These are phyloP conservation scores for Linum trigynum DNA, from an alignment of 345 rosid genomes.

Conservation along the genomic window DNA sequence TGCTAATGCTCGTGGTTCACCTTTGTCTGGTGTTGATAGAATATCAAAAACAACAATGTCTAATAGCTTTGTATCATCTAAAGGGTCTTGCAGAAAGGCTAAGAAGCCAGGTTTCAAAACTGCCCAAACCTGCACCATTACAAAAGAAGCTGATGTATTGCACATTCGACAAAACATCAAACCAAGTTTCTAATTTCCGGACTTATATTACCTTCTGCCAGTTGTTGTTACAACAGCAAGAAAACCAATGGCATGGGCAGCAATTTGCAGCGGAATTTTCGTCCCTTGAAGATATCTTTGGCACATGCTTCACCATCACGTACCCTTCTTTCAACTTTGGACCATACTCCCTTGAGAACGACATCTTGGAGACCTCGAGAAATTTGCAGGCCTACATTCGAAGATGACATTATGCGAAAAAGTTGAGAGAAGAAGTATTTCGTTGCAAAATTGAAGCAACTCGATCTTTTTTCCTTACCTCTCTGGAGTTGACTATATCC, in stretches of 20 bases:
- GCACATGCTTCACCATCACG: constrained; percentile 59
- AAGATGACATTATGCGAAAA: background rate
- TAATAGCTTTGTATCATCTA: constrained; percentile 40
- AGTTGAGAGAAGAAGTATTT: background rate
- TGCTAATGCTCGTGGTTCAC: constrained; percentile 35
- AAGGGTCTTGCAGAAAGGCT: constrained; percentile 78
- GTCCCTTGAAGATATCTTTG: constrained; percentile 21
- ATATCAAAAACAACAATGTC: constrained; percentile 77
- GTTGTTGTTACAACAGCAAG: constrained; percentile 43
- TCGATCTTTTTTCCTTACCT: constrained; percentile 35
- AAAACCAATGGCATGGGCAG: constrained; percentile 40
- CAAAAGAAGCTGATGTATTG: background rate
- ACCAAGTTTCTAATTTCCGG: background rate
- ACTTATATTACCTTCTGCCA: constrained; percentile 58
- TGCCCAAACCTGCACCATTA: constrained; percentile 67
- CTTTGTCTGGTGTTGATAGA: constrained; percentile 26
- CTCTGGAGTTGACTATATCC: constrained; percentile 74
- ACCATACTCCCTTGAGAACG: constrained; percentile 73
- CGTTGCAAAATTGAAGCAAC: background rate
- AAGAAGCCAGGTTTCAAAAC: constrained; percentile 89
- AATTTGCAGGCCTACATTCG: constrained; percentile 75
- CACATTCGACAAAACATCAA: background rate
- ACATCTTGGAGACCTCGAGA: constrained; percentile 79
- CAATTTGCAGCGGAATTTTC: constrained; percentile 27
- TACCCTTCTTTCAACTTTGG: constrained; percentile 87